These are phyloP conservation scores for Platanthera guangdongensis DNA, from an alignment of 106 monocot species.

Conservation along the genomic window DNA sequence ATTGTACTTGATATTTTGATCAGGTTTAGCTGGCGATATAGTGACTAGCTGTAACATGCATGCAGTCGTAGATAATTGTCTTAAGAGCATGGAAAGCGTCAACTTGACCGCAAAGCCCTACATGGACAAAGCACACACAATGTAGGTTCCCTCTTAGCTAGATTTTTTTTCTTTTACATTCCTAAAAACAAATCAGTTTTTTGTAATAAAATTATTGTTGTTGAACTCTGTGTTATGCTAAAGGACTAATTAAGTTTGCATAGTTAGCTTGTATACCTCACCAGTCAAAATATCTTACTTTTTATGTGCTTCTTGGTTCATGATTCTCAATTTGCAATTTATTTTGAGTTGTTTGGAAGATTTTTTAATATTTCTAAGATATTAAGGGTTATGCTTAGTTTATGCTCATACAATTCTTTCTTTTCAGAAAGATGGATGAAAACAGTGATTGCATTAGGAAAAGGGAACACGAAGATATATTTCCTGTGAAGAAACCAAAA, in stretches of 20 bases:
- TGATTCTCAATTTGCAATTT: neutral
- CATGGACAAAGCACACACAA: neutral
- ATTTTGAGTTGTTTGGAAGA: neutral
- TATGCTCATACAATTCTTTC: slow-evolving; percentile 1
- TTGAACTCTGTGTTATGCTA: neutral
- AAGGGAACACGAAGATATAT: slow-evolving; percentile 11
- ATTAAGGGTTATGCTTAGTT: neutral
- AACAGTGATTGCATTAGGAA: slow-evolving; percentile 11
- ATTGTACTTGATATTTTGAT: neutral
- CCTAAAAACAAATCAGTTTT: neutral
- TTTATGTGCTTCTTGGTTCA: neutral
- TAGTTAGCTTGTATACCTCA: slow-evolving; percentile 1
- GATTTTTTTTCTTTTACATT: neutral
- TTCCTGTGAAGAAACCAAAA: slow-evolving; percentile 31
- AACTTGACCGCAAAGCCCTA: neutral
- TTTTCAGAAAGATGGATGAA: slow-evolving; percentile 24
- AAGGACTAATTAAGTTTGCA: neutral
- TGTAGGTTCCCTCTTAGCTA: neutral
- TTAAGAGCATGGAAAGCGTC: neutral
- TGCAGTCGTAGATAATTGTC: neutral
- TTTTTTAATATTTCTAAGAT: neutral
- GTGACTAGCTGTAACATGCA: neutral
- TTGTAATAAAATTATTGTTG: neutral
- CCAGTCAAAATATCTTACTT: neutral
- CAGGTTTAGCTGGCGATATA: neutral